Base-by-base conservation (phyloP, 192 early-diverging fungal genomes). In the Linnemannia schmuckeri region DNA sequence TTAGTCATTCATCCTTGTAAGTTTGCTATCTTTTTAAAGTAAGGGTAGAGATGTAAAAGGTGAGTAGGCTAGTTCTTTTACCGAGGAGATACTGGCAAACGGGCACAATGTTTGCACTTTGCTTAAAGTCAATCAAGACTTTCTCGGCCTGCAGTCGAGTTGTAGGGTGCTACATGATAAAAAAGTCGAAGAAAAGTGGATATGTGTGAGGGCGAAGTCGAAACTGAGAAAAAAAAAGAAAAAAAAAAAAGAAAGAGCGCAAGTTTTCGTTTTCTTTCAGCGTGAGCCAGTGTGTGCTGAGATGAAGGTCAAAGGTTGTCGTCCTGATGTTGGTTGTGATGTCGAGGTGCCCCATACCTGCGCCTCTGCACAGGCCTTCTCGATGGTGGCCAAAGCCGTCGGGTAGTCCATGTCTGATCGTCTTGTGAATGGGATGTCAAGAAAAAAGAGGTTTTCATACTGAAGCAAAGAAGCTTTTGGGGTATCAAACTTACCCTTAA, bases 31-130 rank as follows among this genome's bases (percentile, higher is more conserved):
- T 72, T 46, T 44, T 1, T 44, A 15, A 12, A 46, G 37, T 13
- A 27, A 40, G 44, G 70, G 18, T 40, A 1, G 70, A 5, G 3
- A 6, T 13, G 15, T 30, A 5, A 4, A 55, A n/a, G 47, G 49
- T 2, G 10, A 22, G 2, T 46, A 18, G 27, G 20, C 20, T 1
- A 44, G 37, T 54, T 68, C 27, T 7, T 81, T 81, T 86, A 93
- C 93, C 93, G 10, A 94, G 74, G 55, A 94, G 91, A 77, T 94
- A 93, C 76, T 92, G 90, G 87, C 91, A 94, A 37, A 89, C 88
- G n/a, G 90, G 88, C 30, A 95, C 81, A 44, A 91, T 89, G 54
- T 93, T 89, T 35, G 92, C 89, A 37, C 88, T 88, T 70, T 91
- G 91, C 74, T 90, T 90, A 75, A 92, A 93, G 17, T 87, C 77